Base-by-base conservation (phyloP, 2,329 filamentous ascomycete genomes). In the Phyllosticta citriasiana region DNA sequence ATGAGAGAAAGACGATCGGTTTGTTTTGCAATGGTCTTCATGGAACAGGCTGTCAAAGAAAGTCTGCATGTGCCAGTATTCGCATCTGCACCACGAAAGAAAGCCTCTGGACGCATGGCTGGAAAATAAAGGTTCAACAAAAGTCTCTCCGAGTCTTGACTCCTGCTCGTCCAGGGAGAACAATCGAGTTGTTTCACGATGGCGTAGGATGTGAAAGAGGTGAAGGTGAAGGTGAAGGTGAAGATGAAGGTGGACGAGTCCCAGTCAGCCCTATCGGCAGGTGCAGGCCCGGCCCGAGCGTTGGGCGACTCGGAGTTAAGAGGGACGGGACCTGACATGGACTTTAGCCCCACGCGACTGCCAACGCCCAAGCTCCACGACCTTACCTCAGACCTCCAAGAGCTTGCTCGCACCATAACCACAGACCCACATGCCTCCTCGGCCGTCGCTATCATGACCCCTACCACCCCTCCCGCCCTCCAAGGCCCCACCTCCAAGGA, bases 401-500 rank as follows among this genome's bases (percentile, higher is more conserved):
- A 53, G n/a, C 33, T 40, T 22, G 19, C 19, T 22, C 33, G 7
- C 40, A 47, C 7, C 40, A 16, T 4, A 30, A 30, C n/a, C 40
- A 47, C 40, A 47, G 3, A 14, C 40, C 19, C 53, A 16, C 40
- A 40, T 30, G 30, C 24, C 30, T 30, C n/a, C 19, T 8, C 3
- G 3, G 35, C 14, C 53, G 2, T 16, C 19, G 25, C 50, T n/a
- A 61, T 57, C 27, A 75, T 75, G 73, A 68, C 70, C 53, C 70
- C 69, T 25, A 65, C 63, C 4, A 68, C 74, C 3, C 74, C 74
- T 61, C 74, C 73, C 53, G 69, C 71, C 4, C 69, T 76, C n/a
- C 73, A 76, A 55, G 73, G 73, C 6, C 74, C 74, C 5, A 74
- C 73, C 8, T 73, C 73, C 6, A 76, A 76, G 62, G 73, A 87